phyloP scores from a whole-genome alignment of 2,329 filamentous ascomycete species.

The Colletotrichum simmondsii region DNA sequence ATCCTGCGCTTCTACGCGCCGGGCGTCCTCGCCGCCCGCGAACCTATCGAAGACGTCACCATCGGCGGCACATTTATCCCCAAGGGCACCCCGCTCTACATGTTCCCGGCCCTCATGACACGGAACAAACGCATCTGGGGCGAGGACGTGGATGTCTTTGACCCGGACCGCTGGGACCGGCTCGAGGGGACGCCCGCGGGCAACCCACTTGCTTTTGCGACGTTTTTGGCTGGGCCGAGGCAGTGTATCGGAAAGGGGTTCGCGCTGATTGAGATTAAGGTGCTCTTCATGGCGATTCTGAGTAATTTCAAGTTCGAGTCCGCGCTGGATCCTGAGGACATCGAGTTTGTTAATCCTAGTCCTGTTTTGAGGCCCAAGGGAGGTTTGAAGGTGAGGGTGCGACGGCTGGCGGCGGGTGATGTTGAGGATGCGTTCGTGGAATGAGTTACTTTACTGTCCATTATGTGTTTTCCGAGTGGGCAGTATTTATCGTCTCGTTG shows the following conservation, averaged over 20 bases:
- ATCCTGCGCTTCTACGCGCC: slow-evolving; percentile 53
- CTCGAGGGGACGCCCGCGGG: slow-evolving; percentile 37
- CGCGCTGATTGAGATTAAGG: slow-evolving; percentile 51
- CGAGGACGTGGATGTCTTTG: slow-evolving; percentile 46
- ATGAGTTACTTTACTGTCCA: too few species aligned
- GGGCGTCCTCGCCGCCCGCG: slow-evolving; percentile 45
- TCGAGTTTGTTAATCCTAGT: slow-evolving; percentile 33
- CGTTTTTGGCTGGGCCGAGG: slow-evolving; percentile 50
- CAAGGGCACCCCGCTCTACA: slow-evolving; percentile 47
- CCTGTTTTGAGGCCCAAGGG: not conserved
- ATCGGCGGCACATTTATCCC: slow-evolving; percentile 48
- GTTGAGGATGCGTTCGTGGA: not conserved
- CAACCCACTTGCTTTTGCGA: slow-evolving; percentile 45
- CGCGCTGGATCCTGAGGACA: slow-evolving; percentile 36
- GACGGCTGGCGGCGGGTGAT: not conserved
- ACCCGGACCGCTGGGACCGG: slow-evolving; percentile 50
- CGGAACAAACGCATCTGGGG: slow-evolving; percentile 51
- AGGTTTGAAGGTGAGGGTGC: not conserved
- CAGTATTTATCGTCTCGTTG: too few species aligned
- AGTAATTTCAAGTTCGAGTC: slow-evolving; percentile 43
- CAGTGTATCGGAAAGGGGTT: slow-evolving; percentile 51
- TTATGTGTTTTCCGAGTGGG: too few species aligned
- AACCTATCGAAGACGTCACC: slow-evolving; percentile 43
- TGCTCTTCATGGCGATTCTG: slow-evolving; percentile 46
- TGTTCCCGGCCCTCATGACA: slow-evolving; percentile 49